Conservation (phyloP, 1,284 basidiomycete species). For the Vanrija sp. region DNA sequence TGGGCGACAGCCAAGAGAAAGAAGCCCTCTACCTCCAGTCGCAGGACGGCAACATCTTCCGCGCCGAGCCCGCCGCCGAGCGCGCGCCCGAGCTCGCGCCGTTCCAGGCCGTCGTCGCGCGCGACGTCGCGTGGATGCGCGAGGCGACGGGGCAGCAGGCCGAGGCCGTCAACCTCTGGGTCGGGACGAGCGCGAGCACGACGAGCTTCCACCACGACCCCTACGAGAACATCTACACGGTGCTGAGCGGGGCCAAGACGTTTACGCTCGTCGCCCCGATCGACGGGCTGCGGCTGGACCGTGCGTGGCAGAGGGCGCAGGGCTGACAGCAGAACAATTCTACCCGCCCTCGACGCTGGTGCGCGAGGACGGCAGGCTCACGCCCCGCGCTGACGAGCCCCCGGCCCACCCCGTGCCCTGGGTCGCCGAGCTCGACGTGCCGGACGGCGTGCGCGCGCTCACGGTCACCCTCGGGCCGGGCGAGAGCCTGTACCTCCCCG, state of each 20-base stretch:
- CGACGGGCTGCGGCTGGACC: slow-evolving; percentile 75
- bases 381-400: slow-evolving; percentile 33
- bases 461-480: slow-evolving; percentile 63
- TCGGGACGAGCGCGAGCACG: slow-evolving; percentile 68
- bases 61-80: slow-evolving; percentile 20
- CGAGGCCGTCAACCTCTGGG: slow-evolving; percentile 89
- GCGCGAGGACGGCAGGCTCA: slow-evolving; percentile 15
- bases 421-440: slow-evolving; percentile 60
- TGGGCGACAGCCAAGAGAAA: not conserved
- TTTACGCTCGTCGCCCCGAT: slow-evolving; percentile 81
- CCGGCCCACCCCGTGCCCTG: slow-evolving; percentile 58
- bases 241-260: slow-evolving; percentile 74
- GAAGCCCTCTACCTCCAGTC: slow-evolving; percentile 76
- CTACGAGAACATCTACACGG: slow-evolving; percentile 87
- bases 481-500: slow-evolving; percentile 80
- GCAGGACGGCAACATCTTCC: slow-evolving; percentile 81
- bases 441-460: slow-evolving; percentile 61
- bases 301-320: slow-evolving; percentile 53
- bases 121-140: slow-evolving; percentile 67
- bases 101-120: slow-evolving; percentile 61
- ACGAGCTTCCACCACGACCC: slow-evolving; percentile 76
- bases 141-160: slow-evolving; percentile 66
- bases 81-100: slow-evolving; percentile 59
- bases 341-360: slow-evolving; percentile 33
- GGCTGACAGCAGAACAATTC: slow-evolving; percentile 31